Base-by-base conservation (phyloP, 352 stramenopile genomes). In the Pythium myriotylum region DNA sequence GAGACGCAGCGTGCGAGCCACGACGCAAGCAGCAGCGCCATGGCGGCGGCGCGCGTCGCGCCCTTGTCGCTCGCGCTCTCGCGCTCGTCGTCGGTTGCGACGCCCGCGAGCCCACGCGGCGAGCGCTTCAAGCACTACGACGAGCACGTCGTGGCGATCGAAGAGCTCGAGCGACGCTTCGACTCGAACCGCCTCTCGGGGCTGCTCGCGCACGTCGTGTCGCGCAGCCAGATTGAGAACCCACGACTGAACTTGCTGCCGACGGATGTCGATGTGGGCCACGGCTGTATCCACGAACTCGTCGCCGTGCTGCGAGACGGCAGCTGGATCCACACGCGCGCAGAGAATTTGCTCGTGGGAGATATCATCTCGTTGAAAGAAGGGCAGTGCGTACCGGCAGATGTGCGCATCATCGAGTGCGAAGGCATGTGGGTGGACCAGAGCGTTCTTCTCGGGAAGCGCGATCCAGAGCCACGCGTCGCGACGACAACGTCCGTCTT, bases 221-320 rank as follows among this genome's bases (percentile, higher is more conserved):
- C 70, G 27, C 63, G 67, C 46, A 39, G 62, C 16, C 72, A 77
- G 46, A 68, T 39, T 35, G 70, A 74, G 54, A 63, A 48, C 20
- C 59, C 62, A 23, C 52, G 53, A 12, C 47, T 81, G 22, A 86
- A 86, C 45, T 24, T 84, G 19, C 72, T 86, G 35, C 77, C 77
- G 13, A 79, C 73, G 5, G 77, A 86, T 47, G 57, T 61, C 0
- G 74, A 79, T 8, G 60, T 76, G 0, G 77, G 77, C 40, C 77
- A 86, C 32, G 77, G 77, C 7, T 62, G 55, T 9, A 81, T 86
- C 55, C 77, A 86, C 58, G 77, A 86, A 59, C 74, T 86, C 22
- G 77, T 86, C 2, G 77, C 62, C 13, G 77, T 86, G 53, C 62
- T 86, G 27, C 72, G 77, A 0, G 77, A 86, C 46, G 72, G 74